Evolutionary conservation across 352 stramenopile species (phyloP), one percentile per base, ranked within the genome.

Genomic region (Phytophthora colocasiae): DNA sequence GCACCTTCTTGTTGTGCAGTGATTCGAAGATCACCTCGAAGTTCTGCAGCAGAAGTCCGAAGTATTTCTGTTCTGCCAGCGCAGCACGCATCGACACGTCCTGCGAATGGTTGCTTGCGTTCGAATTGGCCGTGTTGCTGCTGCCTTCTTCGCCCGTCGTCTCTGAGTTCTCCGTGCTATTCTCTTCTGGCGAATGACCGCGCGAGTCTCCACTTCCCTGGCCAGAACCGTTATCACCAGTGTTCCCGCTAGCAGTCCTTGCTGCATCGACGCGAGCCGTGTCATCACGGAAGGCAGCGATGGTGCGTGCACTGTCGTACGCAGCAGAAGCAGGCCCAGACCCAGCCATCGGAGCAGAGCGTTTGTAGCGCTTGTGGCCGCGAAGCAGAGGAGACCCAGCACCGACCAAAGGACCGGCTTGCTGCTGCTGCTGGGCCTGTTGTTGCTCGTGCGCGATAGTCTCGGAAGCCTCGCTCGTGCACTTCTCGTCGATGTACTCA

Each of bases 1-100:
- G 73, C 55, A 92, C 79, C 58, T 93, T 93, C 77, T 91, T 93
- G 70, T 92, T 93, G 73, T 93, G 83, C 27, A 93, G 68, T 55
- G 81, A 91, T 67, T 93, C 85, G 40, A 93, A 93, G 45, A 92
- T 91, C 39, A 84, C 81, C 62, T 93, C 85, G 58, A 93, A 93
- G 66, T 93, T 93, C 58, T 93, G 85, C 63, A 93, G 62, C 73
- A 93, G 54, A 46, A 93, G 51, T 2, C 81, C 83, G 63, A 93
- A 93, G 58, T 91, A 91, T 61, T 93, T 91, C 51, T 93, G 85
- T 55, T 92, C 83, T 1, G 78, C 77, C n/a, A 93, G 64, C n/a
- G 78, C 79, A 12, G 83, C 80, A 22, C 75, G 80, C 29, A 83
- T 77, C 32, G 69, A 75, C 47, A 69, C 66, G 44, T 91, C 81